Evolutionary conservation across 805 yeast genomes (phyloP).

Genomic region (Suhomyces xylopsoci): DNA sequence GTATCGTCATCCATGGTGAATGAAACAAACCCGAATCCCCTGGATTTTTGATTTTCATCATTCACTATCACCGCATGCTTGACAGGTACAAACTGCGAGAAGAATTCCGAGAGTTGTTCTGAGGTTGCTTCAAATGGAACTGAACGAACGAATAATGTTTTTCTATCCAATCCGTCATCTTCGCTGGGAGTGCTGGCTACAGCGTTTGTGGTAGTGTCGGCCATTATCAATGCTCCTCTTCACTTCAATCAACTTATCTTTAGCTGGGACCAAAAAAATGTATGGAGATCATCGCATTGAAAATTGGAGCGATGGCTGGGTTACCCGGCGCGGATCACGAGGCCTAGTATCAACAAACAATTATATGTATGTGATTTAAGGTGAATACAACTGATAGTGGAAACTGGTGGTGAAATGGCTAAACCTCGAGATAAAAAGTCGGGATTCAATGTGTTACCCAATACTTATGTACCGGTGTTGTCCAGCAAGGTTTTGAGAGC

Average conservation of each 20-base stretch:
- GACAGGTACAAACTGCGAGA: conserved; percentile 91
- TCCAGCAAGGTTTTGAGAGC: conserved; percentile 16
- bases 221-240: neutral
- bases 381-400: neutral
- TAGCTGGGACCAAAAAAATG: neutral
- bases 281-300: conserved; percentile 4
- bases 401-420: neutral
- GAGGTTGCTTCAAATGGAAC: conserved; percentile 78
- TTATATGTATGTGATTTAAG: neutral
- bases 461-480: conserved; percentile 36
- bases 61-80: conserved; percentile 91
- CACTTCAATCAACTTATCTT: neutral
- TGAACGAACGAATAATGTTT: conserved; percentile 80
- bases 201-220: neutral
- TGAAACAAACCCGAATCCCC: conserved; percentile 95
- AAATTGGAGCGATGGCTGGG: conserved; percentile 1
- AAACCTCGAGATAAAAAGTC: neutral
- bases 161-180: conserved; percentile 46
- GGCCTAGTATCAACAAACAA: conserved; percentile 1
- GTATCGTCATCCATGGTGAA: conserved; percentile 87
- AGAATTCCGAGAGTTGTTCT: conserved; percentile 78
- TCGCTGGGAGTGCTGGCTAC: neutral
- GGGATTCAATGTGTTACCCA: conserved; percentile 32
- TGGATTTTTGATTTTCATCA: conserved; percentile 70
- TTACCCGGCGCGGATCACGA: conserved; percentile 5